Evolutionary conservation across 2,329 filamentous ascomycete species (phyloP).

Genomic region (Aspergillus carbonarius): DNA sequence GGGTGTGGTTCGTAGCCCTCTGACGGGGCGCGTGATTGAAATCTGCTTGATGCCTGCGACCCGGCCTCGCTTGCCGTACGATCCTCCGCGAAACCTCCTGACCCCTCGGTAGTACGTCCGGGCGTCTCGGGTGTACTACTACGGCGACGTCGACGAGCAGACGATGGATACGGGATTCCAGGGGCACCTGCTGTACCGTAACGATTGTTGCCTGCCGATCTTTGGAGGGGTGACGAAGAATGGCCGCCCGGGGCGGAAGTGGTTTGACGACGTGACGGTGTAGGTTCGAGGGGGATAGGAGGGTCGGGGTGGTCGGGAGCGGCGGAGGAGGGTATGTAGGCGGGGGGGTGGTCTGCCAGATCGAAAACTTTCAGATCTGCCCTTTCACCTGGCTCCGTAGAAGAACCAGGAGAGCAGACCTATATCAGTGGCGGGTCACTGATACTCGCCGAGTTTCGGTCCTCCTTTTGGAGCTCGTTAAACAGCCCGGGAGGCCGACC

Average conservation of each 20-base stretch:
- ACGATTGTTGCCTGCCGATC: conserved; percentile 10
- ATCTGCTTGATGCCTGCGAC: conserved; percentile 25
- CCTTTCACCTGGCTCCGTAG: conserved; percentile 42
- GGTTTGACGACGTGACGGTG: conserved; percentile 38
- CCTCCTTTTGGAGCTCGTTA: conserved; percentile 16
- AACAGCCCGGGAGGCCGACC: conserved; percentile 4
- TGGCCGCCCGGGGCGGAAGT: conserved; percentile 24
- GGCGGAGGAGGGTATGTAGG: conserved; percentile 59
- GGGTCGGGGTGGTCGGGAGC: conserved; percentile 66
- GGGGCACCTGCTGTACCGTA: conserved; percentile 12
- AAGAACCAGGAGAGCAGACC: conserved; percentile 48
- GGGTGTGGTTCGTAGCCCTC: conserved; percentile 39
- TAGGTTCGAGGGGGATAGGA: conserved; percentile 53
- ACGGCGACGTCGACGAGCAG: conserved; percentile 32
- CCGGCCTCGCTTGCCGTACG: conserved; percentile 27
- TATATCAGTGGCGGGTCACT: conserved; percentile 32
- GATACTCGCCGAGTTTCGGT: conserved; percentile 26
- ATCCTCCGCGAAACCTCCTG: conserved; percentile 23
- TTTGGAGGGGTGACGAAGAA: conserved; percentile 22
- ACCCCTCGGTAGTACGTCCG: conserved; percentile 20
- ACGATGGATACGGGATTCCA: conserved; percentile 15
- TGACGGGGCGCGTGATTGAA: conserved; percentile 25
- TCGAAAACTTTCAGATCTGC: conserved; percentile 56
- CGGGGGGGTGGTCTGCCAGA: conserved; percentile 70
- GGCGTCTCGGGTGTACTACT: conserved; percentile 30